phyloP scores from a whole-genome alignment of 129 eudicot genomes.

The Pittosporum tobira region DNA sequence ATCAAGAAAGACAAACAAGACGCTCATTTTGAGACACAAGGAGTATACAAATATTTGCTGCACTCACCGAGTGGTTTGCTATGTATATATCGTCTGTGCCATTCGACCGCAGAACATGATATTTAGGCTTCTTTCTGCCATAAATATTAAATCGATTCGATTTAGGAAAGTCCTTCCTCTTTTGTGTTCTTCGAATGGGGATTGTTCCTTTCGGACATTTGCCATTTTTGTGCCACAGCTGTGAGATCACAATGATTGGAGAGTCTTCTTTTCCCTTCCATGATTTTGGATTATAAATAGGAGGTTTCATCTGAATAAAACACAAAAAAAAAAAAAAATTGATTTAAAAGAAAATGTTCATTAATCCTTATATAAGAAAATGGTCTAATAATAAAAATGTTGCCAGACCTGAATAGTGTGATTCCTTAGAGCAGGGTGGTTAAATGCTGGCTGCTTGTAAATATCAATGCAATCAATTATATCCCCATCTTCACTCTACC shows the following conservation, averaged over 20 bases:
- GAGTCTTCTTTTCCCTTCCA: constrained; percentile 14
- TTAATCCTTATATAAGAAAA: too few relatives aligned
- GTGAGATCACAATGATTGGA: constrained; percentile 26
- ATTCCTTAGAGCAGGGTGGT: constrained; percentile 43
- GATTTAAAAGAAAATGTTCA: too few relatives aligned
- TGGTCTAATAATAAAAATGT: not conserved
- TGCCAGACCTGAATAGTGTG: constrained; percentile 58
- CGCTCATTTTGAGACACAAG: too few relatives aligned
- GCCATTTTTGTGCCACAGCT: constrained; percentile 49
- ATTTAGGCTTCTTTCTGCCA: constrained; percentile 28
- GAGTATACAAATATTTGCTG: too few relatives aligned
- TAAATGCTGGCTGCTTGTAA: constrained; percentile 53
- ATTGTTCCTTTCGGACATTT: constrained; percentile 54
- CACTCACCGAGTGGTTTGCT: constrained; percentile 43
- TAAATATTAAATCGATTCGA: constrained; percentile 10
- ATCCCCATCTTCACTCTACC: constrained; percentile 53
- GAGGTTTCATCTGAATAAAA: not conserved
- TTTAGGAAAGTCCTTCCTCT: constrained; percentile 5
- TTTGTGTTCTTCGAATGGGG: constrained; percentile 31
- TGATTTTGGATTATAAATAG: not conserved
- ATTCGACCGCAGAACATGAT: constrained; percentile 13
- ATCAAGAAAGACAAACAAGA: too few relatives aligned
- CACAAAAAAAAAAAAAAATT: not conserved
- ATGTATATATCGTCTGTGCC: constrained; percentile 5
- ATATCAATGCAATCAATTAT: constrained; percentile 45